phyloP scores from a whole-genome alignment of 2,329 filamentous ascomycete species.

The Clonostachys rosea region DNA sequence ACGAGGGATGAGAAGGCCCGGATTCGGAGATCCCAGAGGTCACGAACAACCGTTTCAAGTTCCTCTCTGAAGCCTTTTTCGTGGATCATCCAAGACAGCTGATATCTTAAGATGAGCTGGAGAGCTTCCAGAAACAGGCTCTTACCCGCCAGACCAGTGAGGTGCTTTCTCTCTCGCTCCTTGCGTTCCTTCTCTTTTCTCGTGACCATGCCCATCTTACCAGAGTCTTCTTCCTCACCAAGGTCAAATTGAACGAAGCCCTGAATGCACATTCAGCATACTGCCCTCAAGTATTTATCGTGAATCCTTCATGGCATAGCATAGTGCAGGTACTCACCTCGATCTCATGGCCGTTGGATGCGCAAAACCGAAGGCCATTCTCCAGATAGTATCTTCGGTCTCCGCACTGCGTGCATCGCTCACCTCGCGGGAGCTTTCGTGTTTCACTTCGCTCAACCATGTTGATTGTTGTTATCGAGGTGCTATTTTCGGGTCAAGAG shows the following conservation, averaged over 20 bases:
- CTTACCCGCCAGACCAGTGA: slow-evolving; percentile 63
- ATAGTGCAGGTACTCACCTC: slow-evolving; percentile 43
- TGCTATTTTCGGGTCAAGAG: too few relatives aligned
- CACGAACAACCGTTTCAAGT: slow-evolving; percentile 73
- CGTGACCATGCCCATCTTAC: slow-evolving; percentile 48
- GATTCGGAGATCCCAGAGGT: slow-evolving; percentile 77
- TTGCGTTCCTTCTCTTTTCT: slow-evolving; percentile 54
- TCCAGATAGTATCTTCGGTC: slow-evolving; percentile 68
- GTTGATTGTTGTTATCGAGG: neutral
- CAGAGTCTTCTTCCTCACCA: slow-evolving; percentile 69
- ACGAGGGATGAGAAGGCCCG: slow-evolving; percentile 34
- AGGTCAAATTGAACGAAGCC: slow-evolving; percentile 52
- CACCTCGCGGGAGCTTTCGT: slow-evolving; percentile 45
- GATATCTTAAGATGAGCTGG: slow-evolving; percentile 80
- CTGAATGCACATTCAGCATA: slow-evolving; percentile 12
- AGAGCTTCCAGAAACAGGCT: slow-evolving; percentile 79
- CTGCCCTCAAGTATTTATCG: too few relatives aligned
- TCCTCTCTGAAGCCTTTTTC: slow-evolving; percentile 63
- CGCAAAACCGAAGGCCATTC: slow-evolving; percentile 73
- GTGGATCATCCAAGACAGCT: slow-evolving; percentile 69
- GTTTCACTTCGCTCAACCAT: slow-evolving; percentile 38
- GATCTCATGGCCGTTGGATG: slow-evolving; percentile 70
- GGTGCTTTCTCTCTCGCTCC: slow-evolving; percentile 48
- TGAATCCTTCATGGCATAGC: neutral
- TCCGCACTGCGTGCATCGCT: slow-evolving; percentile 62